Evolutionary conservation across 352 stramenopile species (phyloP), one percentile per base, ranked within the genome.

Genomic region (Albugo candida): DNA sequence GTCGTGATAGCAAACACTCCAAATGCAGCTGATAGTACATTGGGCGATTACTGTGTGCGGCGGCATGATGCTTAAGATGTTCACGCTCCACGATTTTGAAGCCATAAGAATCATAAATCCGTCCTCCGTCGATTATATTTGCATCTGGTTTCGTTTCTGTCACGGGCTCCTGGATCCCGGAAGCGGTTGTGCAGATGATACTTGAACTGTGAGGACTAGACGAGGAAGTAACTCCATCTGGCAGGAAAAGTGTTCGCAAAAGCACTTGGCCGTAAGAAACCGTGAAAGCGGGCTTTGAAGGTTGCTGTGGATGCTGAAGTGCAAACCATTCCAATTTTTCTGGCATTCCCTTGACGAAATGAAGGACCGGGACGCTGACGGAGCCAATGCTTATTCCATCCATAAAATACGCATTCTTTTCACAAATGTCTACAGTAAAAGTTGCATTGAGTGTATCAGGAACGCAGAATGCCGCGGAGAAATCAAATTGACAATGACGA

Each of bases 321-420:
- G 60, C 21, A 0, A 80, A 42, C 71, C 71, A 83, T 47, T 71
- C 66, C 47, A 77, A 54, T 40, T 81, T 83, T 1, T 67, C 61
- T 11, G 71, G 71, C 45, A 81, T 59, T 0, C 71, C 71, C 41
- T 67, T 67, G 10, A 83, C 58, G 27, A 83, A 54, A 13, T 78
- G 61, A 43, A 76, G 47, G 1, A 83, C 24, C 0, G 64, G 55
- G 14, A 81, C 21, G 4, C 24, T 56, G 6, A 51, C 51, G 17
- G 64, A 43, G 40, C 68, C 72, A 1, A 67, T 55, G 12, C 56
- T 55, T 0, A 45, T 54, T n/a, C 54, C 58, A 1, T 59, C 35
- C n/a, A 41, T 24, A 11, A 14, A 16, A 2, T 43, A 50, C 13
- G 55, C 51, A 2, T 54, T 73, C 21, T 74, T 64, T 45, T 67